Conservation (phyloP, 805 yeast genomes). For the Wickerhamomyces queroliae region DNA sequence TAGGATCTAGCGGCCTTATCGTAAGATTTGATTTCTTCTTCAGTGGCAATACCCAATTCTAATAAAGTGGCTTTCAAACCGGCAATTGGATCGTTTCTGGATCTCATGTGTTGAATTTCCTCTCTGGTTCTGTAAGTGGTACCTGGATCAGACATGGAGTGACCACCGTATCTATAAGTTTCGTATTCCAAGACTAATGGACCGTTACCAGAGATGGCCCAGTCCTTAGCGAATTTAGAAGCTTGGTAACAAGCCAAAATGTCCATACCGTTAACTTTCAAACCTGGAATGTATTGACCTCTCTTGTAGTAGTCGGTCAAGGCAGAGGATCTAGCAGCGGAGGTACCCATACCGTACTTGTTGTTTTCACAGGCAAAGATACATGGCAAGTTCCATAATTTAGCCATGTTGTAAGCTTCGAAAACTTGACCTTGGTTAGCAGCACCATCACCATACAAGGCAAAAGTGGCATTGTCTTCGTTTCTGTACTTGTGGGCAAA, state of each 20-base stretch:
- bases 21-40: constrained; percentile 88
- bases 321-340: constrained; percentile 96
- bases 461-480: constrained; percentile 75
- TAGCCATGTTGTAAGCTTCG: constrained; percentile 98
- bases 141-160: constrained; percentile 99
- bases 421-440: constrained; percentile 99
- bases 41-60: constrained; percentile 82
- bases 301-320: constrained; percentile 96
- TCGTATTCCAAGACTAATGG: constrained; percentile 95
- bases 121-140: constrained; percentile 99
- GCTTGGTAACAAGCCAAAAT: constrained; percentile 93
- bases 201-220: constrained; percentile 90
- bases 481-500: constrained; percentile 94
- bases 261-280: constrained; percentile 98
- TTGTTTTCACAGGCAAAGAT: constrained; percentile 97
- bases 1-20: constrained; percentile 95
- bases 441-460: constrained; percentile 98
- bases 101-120: constrained; percentile 99
- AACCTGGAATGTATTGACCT: constrained; percentile 99
- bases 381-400: constrained; percentile 94
- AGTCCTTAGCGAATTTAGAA: constrained; percentile 94
- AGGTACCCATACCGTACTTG: constrained; percentile 99
- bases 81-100: constrained; percentile 95
- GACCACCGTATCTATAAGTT: constrained; percentile 99
- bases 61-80: constrained; percentile 86